Evolutionary conservation across 2,329 filamentous ascomycete species (phyloP).

Genomic region (Nemania diffusa): DNA sequence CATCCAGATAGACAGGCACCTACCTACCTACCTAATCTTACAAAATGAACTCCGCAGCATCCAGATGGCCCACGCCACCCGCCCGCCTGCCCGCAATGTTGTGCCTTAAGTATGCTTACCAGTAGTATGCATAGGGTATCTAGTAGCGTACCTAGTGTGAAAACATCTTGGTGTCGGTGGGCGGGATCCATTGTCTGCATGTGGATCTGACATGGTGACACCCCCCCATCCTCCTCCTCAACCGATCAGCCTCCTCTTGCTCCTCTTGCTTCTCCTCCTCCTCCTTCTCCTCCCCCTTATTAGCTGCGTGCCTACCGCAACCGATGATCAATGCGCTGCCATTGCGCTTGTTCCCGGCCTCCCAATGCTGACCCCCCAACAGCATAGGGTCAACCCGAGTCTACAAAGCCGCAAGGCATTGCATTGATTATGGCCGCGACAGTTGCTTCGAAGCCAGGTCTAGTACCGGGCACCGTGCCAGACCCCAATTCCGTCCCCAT

Average conservation of each 20-base stretch:
- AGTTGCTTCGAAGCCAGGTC: constrained; percentile 45
- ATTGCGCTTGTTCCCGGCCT: constrained; percentile 27
- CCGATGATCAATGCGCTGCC: constrained; percentile 29
- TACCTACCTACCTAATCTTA: not conserved
- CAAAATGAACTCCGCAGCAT: constrained; percentile 4
- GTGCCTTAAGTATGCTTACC: constrained; percentile 7
- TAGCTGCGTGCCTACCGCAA: constrained; percentile 18
- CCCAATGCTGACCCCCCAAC: constrained; percentile 34
- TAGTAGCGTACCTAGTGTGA: not conserved
- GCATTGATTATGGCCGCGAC: constrained; percentile 48
- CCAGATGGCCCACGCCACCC: not conserved
- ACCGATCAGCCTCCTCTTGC: constrained; percentile 31
- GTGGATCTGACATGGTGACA: constrained; percentile 37
- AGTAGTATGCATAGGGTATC: not conserved
- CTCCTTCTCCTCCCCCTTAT: not conserved
- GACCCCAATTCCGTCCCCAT: constrained; percentile 41
- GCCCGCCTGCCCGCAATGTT: constrained; percentile 1
- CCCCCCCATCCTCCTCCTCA: constrained; percentile 26
- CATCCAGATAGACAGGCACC: not conserved
- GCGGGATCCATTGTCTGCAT: constrained; percentile 26
- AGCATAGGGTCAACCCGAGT: constrained; percentile 27
- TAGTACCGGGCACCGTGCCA: constrained; percentile 40
- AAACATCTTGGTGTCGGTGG: constrained; percentile 18
- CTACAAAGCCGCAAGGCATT: constrained; percentile 25
- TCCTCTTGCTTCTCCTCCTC: not conserved